Percentiles rank a stretch among this genome's conserved stretches.
phyloP scores from a whole-genome alignment of 2,329 filamentous ascomycete species.

The Hirsutella rhossiliensis region DNA sequence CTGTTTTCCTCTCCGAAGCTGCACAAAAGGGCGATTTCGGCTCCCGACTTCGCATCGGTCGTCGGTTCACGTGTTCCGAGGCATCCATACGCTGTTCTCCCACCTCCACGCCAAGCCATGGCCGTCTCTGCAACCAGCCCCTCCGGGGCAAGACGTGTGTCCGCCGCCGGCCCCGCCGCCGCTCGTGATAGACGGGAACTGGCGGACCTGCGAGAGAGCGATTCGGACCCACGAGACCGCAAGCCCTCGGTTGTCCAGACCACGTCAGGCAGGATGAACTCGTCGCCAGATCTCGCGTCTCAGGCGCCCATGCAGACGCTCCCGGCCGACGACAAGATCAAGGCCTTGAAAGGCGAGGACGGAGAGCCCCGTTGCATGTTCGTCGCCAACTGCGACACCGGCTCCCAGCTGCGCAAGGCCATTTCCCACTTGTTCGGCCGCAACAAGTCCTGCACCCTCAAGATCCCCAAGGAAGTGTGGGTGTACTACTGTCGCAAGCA shows the following conservation, averaged over 20 bases:
- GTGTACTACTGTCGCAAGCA: conserved; percentile 71
- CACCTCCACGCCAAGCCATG: conserved; percentile 7
- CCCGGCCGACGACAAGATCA: conserved; percentile 4
- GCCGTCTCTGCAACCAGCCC: not conserved
- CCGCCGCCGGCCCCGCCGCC: not conserved
- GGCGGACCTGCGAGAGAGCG: not conserved
- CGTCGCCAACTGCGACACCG: conserved; percentile 44
- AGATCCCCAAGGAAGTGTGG: conserved; percentile 59
- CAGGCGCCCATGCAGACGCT: not conserved
- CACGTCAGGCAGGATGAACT: not conserved
- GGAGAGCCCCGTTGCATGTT: conserved; percentile 37
- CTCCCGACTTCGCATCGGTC: conserved; percentile 28
- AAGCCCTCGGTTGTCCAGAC: not conserved
- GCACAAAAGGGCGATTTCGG: conserved; percentile 39
- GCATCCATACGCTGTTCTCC: conserved; percentile 7
- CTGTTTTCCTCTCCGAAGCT: conserved; percentile 13
- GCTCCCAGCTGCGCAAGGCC: conserved; percentile 55
- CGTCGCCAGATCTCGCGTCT: not conserved
- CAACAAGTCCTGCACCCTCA: conserved; percentile 65
- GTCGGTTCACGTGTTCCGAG: conserved; percentile 3
- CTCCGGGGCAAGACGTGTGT: not conserved
- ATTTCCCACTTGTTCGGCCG: conserved; percentile 75
- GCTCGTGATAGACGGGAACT: not conserved
- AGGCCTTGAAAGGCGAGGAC: conserved; percentile 6
- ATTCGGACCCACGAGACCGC: not conserved